A percentile compares a stretch with the other conserved stretches of the same genome.
Conservation (phyloP, 2,329 filamentous ascomycete genomes). For the Biscogniauxia mediterranea region DNA sequence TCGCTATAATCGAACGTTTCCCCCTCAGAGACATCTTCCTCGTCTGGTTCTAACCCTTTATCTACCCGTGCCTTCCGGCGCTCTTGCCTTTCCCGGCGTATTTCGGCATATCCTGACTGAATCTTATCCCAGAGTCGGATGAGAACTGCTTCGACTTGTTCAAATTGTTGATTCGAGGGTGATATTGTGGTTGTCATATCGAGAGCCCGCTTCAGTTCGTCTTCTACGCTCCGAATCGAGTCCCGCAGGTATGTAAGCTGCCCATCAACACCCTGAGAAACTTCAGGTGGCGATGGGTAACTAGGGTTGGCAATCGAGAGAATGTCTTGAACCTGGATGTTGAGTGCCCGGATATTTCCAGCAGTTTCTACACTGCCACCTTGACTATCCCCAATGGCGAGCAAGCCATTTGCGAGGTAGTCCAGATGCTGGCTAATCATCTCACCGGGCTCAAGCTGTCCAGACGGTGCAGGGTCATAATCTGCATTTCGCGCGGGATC, state of each 20-base stretch:
- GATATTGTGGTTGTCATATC: slow-evolving; percentile 32
- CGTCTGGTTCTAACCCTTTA: slow-evolving; percentile 57
- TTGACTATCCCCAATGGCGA: slow-evolving; percentile 57
- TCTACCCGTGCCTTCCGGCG: slow-evolving; percentile 52
- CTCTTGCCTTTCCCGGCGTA: slow-evolving; percentile 53
- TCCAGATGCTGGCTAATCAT: slow-evolving; percentile 59
- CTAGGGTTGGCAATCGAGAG: slow-evolving; percentile 48
- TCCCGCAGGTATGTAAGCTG: slow-evolving; percentile 69
- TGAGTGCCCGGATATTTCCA: slow-evolving; percentile 60
- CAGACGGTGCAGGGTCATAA: slow-evolving; percentile 44
- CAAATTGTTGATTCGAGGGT: slow-evolving; percentile 40
- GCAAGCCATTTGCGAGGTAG: slow-evolving; percentile 67
- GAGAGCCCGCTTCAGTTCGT: slow-evolving; percentile 39
- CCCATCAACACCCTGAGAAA: slow-evolving; percentile 57
- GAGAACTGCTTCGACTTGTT: slow-evolving; percentile 57
- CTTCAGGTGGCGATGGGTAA: slow-evolving; percentile 57
- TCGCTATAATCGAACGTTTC: slow-evolving; percentile 58
- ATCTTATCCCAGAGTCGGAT: slow-evolving; percentile 58
- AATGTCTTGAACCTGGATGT: slow-evolving; percentile 60
- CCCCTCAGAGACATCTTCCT: slow-evolving; percentile 61
- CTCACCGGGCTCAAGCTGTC: slow-evolving; percentile 42
- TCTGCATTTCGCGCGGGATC: slow-evolving; percentile 54
- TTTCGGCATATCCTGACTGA: slow-evolving; percentile 53
- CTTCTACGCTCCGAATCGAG: slow-evolving; percentile 51
- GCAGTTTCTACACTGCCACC: slow-evolving; percentile 45